A percentile compares a stretch with the other conserved stretches of the same genome.
Evolutionary conservation across 495 filamentous ascomycete genomes (phyloP).

Genomic region (Podospora conica): DNA sequence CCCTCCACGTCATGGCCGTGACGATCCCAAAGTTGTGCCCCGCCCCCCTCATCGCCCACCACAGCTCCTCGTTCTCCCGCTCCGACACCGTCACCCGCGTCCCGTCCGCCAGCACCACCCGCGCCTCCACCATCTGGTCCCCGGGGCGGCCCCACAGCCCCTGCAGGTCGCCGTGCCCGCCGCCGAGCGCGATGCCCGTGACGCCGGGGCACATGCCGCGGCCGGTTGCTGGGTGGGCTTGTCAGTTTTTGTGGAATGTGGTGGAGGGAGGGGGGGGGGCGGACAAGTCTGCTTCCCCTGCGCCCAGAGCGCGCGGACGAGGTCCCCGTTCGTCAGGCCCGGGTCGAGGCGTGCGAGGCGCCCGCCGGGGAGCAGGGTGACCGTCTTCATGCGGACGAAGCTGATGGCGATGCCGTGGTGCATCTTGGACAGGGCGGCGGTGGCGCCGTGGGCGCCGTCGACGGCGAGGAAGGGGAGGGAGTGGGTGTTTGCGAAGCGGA

Average conservation of each 20-base stretch:
- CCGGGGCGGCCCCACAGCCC: constrained; percentile 51
- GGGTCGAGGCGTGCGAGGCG: not conserved
- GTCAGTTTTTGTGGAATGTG: too few species aligned
- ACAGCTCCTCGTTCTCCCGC: constrained; percentile 39
- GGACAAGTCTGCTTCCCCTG: not conserved
- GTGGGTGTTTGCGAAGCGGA: not conserved
- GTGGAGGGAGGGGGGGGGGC: too few species aligned
- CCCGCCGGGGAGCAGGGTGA: not conserved
- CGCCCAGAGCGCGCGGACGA: not conserved
- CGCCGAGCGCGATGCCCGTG: constrained; percentile 51
- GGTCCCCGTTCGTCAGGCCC: not conserved
- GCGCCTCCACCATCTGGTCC: constrained; percentile 48
- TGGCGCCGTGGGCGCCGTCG: not conserved
- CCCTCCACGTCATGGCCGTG: constrained; percentile 36
- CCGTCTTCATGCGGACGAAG: not conserved
- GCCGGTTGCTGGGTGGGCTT: not conserved
- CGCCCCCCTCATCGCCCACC: constrained; percentile 50
- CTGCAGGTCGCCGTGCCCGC: constrained; percentile 52
- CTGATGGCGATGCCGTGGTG: not conserved
- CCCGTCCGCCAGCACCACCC: constrained; percentile 52
- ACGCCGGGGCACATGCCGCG: constrained; percentile 45
- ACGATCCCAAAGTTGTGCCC: constrained; percentile 59
- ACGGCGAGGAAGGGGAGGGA: not conserved
- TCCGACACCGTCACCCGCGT: constrained; percentile 29
- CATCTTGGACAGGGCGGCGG: not conserved